Percentiles rank a stretch among this genome's conserved stretches.
phyloP scores from a whole-genome alignment of 371 early-diverging fungal species.

The Rhizopus stolonifer region DNA sequence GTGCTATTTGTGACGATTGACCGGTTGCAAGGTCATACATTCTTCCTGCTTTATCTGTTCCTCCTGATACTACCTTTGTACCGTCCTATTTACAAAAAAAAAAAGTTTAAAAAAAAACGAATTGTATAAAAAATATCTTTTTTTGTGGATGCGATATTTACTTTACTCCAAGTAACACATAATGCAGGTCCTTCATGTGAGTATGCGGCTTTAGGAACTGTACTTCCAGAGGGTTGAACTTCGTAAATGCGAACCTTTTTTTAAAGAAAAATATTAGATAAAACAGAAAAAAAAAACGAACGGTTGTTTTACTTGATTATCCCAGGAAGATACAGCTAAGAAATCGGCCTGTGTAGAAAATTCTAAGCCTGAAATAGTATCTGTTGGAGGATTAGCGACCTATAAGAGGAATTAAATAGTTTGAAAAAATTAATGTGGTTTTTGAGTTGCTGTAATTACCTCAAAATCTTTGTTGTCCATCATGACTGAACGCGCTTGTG shows the following conservation, averaged over 20 bases:
- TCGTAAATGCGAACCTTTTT: slow-evolving; percentile 89
- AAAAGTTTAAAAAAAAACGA: background rate
- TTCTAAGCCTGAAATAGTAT: slow-evolving; percentile 76
- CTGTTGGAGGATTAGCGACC: slow-evolving; percentile 77
- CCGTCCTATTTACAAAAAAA: slow-evolving; percentile 76
- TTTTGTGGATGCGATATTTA: slow-evolving; percentile 31
- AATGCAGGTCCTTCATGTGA: slow-evolving; percentile 86
- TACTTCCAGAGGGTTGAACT: slow-evolving; percentile 69
- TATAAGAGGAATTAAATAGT: slow-evolving; percentile 18
- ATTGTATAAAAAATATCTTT: background rate
- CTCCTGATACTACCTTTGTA: slow-evolving; percentile 81
- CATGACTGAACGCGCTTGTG: background rate
- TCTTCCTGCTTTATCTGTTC: slow-evolving; percentile 83
- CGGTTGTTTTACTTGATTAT: slow-evolving; percentile 69
- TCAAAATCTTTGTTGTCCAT: slow-evolving; percentile 35
- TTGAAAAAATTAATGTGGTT: background rate
- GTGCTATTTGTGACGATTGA: slow-evolving; percentile 77
- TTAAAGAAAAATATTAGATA: background rate
- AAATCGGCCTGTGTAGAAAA: slow-evolving; percentile 83
- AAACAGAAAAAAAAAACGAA: background rate
- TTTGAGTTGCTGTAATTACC: slow-evolving; percentile 9
- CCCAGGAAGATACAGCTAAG: slow-evolving; percentile 90
- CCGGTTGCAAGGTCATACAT: slow-evolving; percentile 79
- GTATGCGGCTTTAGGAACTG: slow-evolving; percentile 77
- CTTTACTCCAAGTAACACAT: slow-evolving; percentile 85